Percentiles rank a stretch among this genome's conserved stretches.
Evolutionary conservation across 2,329 filamentous ascomycete genomes (phyloP).

Genomic region (Monilinia aucupariae): DNA sequence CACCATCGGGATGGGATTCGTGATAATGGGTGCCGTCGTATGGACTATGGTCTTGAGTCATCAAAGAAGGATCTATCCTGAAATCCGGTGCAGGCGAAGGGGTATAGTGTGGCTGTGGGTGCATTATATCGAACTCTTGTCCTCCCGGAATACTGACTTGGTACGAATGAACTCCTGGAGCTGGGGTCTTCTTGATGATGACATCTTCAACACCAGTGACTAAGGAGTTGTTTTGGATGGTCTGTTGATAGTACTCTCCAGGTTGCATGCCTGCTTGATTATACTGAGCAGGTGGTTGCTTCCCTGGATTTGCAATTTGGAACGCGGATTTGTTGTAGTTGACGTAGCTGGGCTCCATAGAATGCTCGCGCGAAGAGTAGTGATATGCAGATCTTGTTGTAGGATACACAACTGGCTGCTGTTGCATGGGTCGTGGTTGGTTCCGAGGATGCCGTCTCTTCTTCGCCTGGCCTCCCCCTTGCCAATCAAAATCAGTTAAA

Average conservation of each 20-base stretch:
- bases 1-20: slow-evolving; percentile 19
- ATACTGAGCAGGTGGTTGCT: slow-evolving; percentile 43
- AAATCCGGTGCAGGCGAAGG: slow-evolving; percentile 19
- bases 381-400: slow-evolving; percentile 32
- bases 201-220: slow-evolving; percentile 38
- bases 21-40: slow-evolving; percentile 21
- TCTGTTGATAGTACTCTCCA: slow-evolving; percentile 46
- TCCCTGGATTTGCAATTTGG: slow-evolving; percentile 47
- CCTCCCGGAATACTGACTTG: slow-evolving; percentile 39
- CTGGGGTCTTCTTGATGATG: slow-evolving; percentile 39
- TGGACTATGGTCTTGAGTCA: slow-evolving; percentile 26
- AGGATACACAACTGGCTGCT: slow-evolving; percentile 28
- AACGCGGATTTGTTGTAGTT: slow-evolving; percentile 44
- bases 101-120: slow-evolving; percentile 17
- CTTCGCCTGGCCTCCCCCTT: slow-evolving; percentile 27
- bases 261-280: slow-evolving; percentile 39
- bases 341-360: slow-evolving; percentile 27
- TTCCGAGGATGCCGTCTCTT: slow-evolving; percentile 23
- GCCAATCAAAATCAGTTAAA: slow-evolving; percentile 44
- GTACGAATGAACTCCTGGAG: slow-evolving; percentile 30
- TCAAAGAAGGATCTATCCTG: slow-evolving; percentile 31
- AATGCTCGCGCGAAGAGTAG: slow-evolving; percentile 31
- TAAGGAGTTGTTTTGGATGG: slow-evolving; percentile 25
- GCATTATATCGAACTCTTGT: slow-evolving; percentile 31
- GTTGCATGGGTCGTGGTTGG: slow-evolving; percentile 19